A percentile compares a stretch with the other conserved stretches of the same genome.
Conservation (phyloP, 176 grass and related monocot genomes). For the Aegilops umbellulata region DNA sequence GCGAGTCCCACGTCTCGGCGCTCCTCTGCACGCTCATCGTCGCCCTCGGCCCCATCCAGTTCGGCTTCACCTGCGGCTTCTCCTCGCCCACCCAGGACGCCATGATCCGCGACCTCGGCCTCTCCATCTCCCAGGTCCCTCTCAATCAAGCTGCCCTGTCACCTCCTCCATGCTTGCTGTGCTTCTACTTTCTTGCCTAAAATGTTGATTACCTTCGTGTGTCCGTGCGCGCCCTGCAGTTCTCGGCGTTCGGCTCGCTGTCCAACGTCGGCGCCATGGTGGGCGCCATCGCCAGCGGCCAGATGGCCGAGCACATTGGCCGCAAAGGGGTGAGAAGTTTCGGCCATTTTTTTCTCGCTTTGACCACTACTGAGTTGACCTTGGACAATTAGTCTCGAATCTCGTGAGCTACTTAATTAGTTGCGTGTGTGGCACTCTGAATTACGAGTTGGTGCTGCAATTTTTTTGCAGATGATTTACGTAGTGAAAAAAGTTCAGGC, state of each 20-base stretch:
- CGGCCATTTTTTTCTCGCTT: background rate
- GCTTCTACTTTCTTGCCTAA: background rate
- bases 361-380: background rate
- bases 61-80: conserved; percentile 91
- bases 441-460: background rate
- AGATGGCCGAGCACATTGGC: conserved; percentile 87
- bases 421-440: background rate
- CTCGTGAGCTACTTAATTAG: background rate
- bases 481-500: no score
- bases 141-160: no score
- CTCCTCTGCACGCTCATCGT: conserved; percentile 97
- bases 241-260: conserved; percentile 83
- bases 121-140: conserved; percentile 71
- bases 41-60: conserved; percentile 89
- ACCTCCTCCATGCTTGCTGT: background rate
- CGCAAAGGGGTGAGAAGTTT: conserved; percentile 72
- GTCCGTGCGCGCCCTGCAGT: conserved; percentile 13
- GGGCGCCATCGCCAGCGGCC: conserved; percentile 81
- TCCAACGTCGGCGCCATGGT: conserved; percentile 95
- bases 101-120: conserved; percentile 70
- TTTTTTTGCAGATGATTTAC: no score
- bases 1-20: conserved; percentile 75
- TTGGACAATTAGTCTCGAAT: background rate
- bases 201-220: background rate
- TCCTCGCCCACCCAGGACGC: conserved; percentile 76